phyloP scores from a whole-genome alignment of 495 filamentous ascomycete genomes.

The Xylaria cubensis region DNA sequence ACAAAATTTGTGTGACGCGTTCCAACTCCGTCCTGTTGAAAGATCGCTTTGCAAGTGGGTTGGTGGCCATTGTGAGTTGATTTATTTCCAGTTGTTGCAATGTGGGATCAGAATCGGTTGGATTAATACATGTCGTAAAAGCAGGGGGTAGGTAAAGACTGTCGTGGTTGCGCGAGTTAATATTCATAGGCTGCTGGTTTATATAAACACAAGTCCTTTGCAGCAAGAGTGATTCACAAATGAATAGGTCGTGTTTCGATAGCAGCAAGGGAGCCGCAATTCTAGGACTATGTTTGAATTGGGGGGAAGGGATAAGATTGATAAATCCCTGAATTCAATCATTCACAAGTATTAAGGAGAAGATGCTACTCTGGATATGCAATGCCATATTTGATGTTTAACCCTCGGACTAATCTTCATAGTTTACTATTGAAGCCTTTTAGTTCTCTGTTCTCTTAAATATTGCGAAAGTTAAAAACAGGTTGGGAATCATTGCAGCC shows the following conservation, averaged over 20 bases:
- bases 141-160: neutral
- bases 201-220: neutral
- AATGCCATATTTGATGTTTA: neutral
- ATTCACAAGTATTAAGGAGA: neutral
- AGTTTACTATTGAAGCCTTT: neutral
- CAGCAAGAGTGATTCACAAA: neutral
- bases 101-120: neutral
- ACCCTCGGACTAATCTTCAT: neutral
- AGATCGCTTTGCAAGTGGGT: too few species aligned
- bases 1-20: neutral
- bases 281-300: neutral
- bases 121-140: neutral
- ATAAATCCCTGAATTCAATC: neutral
- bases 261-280: neutral
- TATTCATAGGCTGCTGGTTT: neutral
- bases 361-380: neutral
- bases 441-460: neutral
- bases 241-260: neutral
- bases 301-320: neutral
- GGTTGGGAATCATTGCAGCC: too few species aligned
- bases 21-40: neutral
- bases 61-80: neutral
- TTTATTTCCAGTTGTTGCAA: neutral
- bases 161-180: neutral
- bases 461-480: too few species aligned